Evolutionary conservation across 192 early-diverging fungal species (phyloP).

Genomic region (Thoreauomyces humboldtii): DNA sequence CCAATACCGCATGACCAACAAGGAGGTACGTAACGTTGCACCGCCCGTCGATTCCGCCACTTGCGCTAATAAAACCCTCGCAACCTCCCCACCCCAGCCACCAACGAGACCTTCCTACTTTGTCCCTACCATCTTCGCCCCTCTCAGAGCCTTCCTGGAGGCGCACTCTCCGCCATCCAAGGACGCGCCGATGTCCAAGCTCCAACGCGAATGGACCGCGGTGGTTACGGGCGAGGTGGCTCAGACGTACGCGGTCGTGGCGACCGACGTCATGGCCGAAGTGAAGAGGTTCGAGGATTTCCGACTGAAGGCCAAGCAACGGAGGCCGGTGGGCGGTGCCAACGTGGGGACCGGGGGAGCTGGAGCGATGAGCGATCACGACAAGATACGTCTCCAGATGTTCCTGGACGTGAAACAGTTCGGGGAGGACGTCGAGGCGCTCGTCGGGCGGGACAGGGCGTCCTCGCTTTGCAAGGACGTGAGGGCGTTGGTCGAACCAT

Average conservation of each 20-base stretch:
- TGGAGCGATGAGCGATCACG: conserved; percentile 9
- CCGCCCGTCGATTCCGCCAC: not conserved
- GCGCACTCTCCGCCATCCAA: too few species aligned
- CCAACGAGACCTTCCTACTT: conserved; percentile 26
- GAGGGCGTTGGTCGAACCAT: too few species aligned
- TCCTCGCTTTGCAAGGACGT: too few species aligned
- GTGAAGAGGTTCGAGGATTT: conserved; percentile 16
- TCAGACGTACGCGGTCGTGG: not conserved
- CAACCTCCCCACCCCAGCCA: conserved; percentile 1
- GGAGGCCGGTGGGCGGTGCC: not conserved
- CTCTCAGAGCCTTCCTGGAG: conserved; percentile 18
- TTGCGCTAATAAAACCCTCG: not conserved
- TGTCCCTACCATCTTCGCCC: conserved; percentile 27
- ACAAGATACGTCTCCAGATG: conserved; percentile 28
- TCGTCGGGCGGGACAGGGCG: too few species aligned
- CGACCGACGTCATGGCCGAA: not conserved
- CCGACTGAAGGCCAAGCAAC: not conserved
- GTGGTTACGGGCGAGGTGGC: conserved; percentile 10
- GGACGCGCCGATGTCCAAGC: conserved; percentile 1
- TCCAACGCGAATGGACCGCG: conserved; percentile 10
- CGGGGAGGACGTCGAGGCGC: too few species aligned
- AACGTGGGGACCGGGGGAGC: not conserved
- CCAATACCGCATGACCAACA: conserved; percentile 32
- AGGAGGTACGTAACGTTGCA: conserved; percentile 19
- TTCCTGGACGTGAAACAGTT: conserved; percentile 20